A percentile compares a stretch with the other conserved stretches of the same genome.
Conservation (phyloP, 257 asterid species). For the Solanum piurae region DNA sequence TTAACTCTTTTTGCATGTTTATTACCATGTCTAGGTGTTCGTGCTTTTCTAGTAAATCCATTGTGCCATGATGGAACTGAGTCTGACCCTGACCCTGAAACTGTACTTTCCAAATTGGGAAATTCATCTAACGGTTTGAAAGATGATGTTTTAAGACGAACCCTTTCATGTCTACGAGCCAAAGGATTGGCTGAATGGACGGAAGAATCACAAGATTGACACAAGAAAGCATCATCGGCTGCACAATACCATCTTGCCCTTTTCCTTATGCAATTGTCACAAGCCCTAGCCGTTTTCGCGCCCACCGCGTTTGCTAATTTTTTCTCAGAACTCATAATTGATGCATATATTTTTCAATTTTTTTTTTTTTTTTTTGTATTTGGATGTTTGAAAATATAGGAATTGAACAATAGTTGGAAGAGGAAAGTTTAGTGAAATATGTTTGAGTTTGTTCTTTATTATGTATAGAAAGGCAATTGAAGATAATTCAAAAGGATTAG, state of each 20-base stretch:
- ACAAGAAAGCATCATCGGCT: slow-evolving; percentile 77
- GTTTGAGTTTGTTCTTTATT: not conserved
- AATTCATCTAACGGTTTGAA: slow-evolving; percentile 2
- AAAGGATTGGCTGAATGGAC: slow-evolving; percentile 77
- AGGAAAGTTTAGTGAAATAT: not conserved
- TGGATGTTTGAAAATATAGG: not conserved
- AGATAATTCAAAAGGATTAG: not conserved
- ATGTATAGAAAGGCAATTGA: not conserved
- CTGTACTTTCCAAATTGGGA: not conserved
- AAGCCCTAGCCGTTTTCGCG: slow-evolving; percentile 63
- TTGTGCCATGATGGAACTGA: slow-evolving; percentile 38
- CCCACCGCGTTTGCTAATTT: slow-evolving; percentile 45
- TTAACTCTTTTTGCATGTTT: slow-evolving; percentile 1
- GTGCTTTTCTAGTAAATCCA: slow-evolving; percentile 63
- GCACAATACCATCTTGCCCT: slow-evolving; percentile 76
- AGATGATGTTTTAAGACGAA: slow-evolving; percentile 47
- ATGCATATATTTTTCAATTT: slow-evolving; percentile 15
- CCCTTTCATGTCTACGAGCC: slow-evolving; percentile 69
- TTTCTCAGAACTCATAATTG: slow-evolving; percentile 10
- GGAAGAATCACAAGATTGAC: slow-evolving; percentile 58
- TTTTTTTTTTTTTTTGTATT: not conserved
- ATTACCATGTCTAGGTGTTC: slow-evolving; percentile 48
- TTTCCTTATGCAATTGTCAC: slow-evolving; percentile 58
- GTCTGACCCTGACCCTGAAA: not conserved
- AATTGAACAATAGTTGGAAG: not conserved